A percentile compares a stretch with the other conserved stretches of the same genome.
These are phyloP conservation scores for Diaporthe nobilis DNA, from an alignment of 2,329 filamentous ascomycete species.

Conservation along the genomic window DNA sequence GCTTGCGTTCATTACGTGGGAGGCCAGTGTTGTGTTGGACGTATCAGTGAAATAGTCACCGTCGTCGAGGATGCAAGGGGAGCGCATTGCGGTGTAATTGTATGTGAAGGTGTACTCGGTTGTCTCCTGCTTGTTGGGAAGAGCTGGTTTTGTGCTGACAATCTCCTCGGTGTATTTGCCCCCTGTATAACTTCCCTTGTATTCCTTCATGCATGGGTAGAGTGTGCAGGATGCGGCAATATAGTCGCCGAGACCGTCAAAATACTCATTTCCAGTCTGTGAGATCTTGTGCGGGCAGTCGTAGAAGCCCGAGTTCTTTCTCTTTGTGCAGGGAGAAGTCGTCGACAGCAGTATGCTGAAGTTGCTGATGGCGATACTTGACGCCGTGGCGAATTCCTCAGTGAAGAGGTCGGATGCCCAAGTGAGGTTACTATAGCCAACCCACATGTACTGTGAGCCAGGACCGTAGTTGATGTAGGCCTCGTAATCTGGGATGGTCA, in stretches of 20 bases:
- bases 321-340: constrained; percentile 41
- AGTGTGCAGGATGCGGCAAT: constrained; percentile 40
- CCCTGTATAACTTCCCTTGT: constrained; percentile 18
- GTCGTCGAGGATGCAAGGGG: constrained; percentile 41
- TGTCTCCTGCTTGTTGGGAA: constrained; percentile 29
- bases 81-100: constrained; percentile 40
- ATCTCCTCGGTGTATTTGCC: constrained; percentile 37
- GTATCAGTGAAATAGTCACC: constrained; percentile 19
- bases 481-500: constrained; percentile 44
- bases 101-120: neutral
- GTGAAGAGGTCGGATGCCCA: constrained; percentile 42
- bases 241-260: constrained; percentile 10
- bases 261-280: constrained; percentile 9
- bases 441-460: constrained; percentile 42
- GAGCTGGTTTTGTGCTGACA: constrained; percentile 13
- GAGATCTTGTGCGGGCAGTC: constrained; percentile 43
- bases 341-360: constrained; percentile 45
- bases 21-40: neutral
- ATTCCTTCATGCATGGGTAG: constrained; percentile 44
- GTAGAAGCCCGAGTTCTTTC: constrained; percentile 25
- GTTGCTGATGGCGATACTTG: constrained; percentile 42
- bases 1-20: constrained; percentile 30
- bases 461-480: constrained; percentile 42
- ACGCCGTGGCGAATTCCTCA: constrained; percentile 41
- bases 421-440: constrained; percentile 40